Conservation (phyloP, 441 rosid species). For the Pelargonium fulgidum region DNA sequence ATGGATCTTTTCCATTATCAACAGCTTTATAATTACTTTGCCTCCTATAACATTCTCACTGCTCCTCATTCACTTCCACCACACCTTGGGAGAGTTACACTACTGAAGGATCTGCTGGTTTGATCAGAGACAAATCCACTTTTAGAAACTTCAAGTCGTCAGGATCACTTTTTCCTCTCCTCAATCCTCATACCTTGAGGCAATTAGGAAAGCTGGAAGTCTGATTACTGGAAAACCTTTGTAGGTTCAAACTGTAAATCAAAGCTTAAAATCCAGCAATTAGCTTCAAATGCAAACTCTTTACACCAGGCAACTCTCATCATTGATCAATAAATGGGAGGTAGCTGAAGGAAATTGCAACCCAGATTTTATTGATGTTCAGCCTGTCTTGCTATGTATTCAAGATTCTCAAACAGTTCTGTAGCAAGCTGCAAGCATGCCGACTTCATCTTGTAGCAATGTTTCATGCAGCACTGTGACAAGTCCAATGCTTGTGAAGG, state of each 20-base stretch:
- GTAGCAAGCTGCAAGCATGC: constrained; percentile 25
- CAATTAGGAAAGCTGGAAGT: too few species aligned
- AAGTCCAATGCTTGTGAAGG: too few species aligned
- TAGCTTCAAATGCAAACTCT: too few species aligned
- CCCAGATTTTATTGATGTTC: constrained; percentile 14
- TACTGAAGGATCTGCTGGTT: background rate
- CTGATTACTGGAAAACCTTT: too few species aligned
- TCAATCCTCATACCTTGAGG: too few species aligned
- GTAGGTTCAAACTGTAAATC: too few species aligned
- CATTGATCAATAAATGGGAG: constrained; percentile 15
- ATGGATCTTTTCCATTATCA: constrained; percentile 9
- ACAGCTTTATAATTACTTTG: constrained; percentile 19
- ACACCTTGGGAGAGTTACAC: background rate
- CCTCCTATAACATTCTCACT: constrained; percentile 22
- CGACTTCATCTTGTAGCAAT: constrained; percentile 23
- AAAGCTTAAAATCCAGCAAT: too few species aligned
- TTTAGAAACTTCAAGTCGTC: too few species aligned
- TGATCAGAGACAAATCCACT: too few species aligned
- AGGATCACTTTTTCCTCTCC: too few species aligned
- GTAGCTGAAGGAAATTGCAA: constrained; percentile 34
- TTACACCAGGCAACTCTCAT: too few species aligned
- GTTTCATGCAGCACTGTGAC: too few species aligned
- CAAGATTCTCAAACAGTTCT: constrained; percentile 26
- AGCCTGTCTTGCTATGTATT: constrained; percentile 25
- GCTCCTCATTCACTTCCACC: background rate